Evolutionary conservation across 352 stramenopile species (phyloP), one percentile per base, ranked within the genome.

Genomic region (Pythium phragmitis): DNA sequence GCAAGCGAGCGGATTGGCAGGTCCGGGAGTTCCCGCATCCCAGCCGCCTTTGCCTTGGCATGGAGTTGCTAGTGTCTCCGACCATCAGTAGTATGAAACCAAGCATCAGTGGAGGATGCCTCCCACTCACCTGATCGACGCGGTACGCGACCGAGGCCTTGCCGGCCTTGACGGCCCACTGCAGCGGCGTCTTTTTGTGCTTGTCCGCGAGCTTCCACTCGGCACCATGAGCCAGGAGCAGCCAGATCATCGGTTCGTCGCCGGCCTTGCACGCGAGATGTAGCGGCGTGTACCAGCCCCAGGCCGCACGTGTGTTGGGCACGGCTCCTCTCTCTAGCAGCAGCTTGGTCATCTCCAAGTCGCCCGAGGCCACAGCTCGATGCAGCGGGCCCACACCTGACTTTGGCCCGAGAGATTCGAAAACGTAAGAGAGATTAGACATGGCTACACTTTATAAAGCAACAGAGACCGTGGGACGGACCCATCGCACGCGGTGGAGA

Each of bases 261-360:
- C 82, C 85, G 47, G 69, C 65, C 37, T 89, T 90, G 73, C 80
- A 89, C 5, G 85, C 85, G 47, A 94, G 72, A 55, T 94, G 85
- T 19, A 94, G 74, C 8, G 85, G 85, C 16, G 85, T 72, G 65
- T 91, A 94, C 82, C 85, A 91, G 33, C 85, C 85, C 85, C 85
- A 94, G 3, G 78, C 74, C n/a, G 79, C 69, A 55, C 81, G 74
- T 8, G 76, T 74, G 63, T 90, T 87, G 23, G 77, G 70, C 23
- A 85, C 49, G 9, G 76, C 82, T 0, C 80, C 82, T 26, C 65
- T 68, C 3, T 63, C 60, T 1, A 93, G 64, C 43, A 93, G 69
- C 49, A 90, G 53, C 49, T 72, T 17, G 2, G 75, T 72, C 43
- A 90, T 79, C 34, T 67, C 70, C 3, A 74, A 1, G 34, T 90